Percentiles rank a stretch among this genome's conserved stretches.
These are phyloP conservation scores for Craterostigma plantagineum DNA, from an alignment of 257 asterid genomes.

Conservation along the genomic window DNA sequence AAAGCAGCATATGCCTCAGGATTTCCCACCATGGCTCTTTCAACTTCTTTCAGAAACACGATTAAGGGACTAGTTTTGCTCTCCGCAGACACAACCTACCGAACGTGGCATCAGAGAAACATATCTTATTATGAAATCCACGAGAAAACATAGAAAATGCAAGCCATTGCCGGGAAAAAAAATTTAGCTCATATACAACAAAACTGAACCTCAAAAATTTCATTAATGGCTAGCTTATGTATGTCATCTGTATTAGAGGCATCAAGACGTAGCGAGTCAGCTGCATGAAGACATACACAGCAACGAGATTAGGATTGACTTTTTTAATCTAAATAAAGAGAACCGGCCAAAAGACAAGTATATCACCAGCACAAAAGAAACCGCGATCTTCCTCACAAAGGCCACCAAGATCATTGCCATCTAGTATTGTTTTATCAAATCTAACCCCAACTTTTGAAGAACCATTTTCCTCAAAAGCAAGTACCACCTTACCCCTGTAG, in stretches of 20 bases:
- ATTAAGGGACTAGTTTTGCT: constrained; percentile 72
- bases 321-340: constrained; percentile 1
- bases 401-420: constrained; percentile 91
- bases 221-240: constrained; percentile 42
- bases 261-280: constrained; percentile 58
- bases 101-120: background rate
- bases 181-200: constrained; percentile 4
- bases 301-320: constrained; percentile 5
- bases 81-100: constrained; percentile 46
- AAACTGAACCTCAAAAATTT: constrained; percentile 66
- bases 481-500: constrained; percentile 58
- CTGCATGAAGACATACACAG: constrained; percentile 19
- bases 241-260: constrained; percentile 48
- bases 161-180: constrained; percentile 6
- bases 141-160: constrained; percentile 1
- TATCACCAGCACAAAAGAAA: constrained; percentile 84
- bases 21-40: constrained; percentile 65
- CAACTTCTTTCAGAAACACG: constrained; percentile 86
- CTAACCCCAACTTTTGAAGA: constrained; percentile 70
- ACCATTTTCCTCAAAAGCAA: constrained; percentile 73
- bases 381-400: constrained; percentile 71
- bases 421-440: constrained; percentile 65
- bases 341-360: constrained; percentile 10
- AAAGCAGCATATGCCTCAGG: constrained; percentile 50
- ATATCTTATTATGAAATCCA: too few relatives aligned